These are phyloP conservation scores for Diutina siamensis DNA, from an alignment of 1,139 yeast genomes.

Conservation along the genomic window DNA sequence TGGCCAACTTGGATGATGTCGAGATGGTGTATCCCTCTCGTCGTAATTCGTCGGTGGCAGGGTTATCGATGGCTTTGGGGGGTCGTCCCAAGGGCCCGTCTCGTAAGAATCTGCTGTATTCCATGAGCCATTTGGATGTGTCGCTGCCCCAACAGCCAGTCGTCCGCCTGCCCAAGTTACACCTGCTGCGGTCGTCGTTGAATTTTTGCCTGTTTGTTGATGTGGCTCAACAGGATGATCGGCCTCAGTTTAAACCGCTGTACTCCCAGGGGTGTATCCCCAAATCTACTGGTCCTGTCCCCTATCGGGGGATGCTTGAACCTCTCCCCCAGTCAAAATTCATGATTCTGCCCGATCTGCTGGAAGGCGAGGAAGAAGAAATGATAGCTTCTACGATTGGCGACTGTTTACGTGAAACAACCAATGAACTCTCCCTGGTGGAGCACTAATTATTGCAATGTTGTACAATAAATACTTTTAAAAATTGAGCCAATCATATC, in stretches of 20 bases:
- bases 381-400: slow-evolving; percentile 4
- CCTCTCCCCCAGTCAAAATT: neutral
- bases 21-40: slow-evolving; percentile 58
- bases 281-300: neutral
- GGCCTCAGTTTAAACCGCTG: neutral
- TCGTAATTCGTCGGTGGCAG: slow-evolving; percentile 49
- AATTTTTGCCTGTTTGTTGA: slow-evolving; percentile 3
- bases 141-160: neutral
- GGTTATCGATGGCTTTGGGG: slow-evolving; percentile 49
- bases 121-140: neutral
- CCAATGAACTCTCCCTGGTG: slow-evolving; percentile 5
- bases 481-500: too few relatives aligned
- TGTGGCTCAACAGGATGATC: neutral
- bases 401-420: neutral
- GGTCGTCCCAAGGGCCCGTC: slow-evolving; percentile 25
- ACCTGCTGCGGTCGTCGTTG: slow-evolving; percentile 3
- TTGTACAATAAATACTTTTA: neutral
- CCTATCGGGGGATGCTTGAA: neutral
- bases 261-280: slow-evolving; percentile 5
- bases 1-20: slow-evolving; percentile 50
- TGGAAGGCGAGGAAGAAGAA: slow-evolving; percentile 5
- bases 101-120: slow-evolving; percentile 28
- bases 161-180: neutral
- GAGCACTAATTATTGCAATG: slow-evolving; percentile 5
- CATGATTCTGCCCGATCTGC: slow-evolving; percentile 5